Base-by-base conservation (phyloP, 106 monocot species). In the Phalaenopsis equestris region DNA sequence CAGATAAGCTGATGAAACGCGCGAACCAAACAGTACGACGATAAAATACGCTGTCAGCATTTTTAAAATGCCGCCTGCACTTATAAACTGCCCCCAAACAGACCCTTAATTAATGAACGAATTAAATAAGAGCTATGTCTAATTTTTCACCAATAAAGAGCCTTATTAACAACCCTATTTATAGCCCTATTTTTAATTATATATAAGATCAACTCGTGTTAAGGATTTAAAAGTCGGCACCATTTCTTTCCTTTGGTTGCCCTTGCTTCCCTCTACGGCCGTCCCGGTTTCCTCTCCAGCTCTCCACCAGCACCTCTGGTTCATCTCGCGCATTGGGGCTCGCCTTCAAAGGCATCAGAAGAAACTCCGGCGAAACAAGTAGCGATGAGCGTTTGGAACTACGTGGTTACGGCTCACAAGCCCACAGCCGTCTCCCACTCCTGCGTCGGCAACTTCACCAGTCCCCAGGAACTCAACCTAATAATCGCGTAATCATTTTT, bases 351-450 rank as follows among this genome's bases (percentile, higher is more conserved):
- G 45, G 19, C 24, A 15, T 21, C 5, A 7, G 43, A 19, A 49
- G 48, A 49, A 76, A 10, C 36, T 76, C 74, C 43, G 49, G 24
- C 76, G 41, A 76, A 42, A 0, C n/a, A n/a, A 15, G 14, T 30
- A 11, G 3, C 77, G 84, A 98, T 98, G 97, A 98, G 94, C 81
- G 83, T 94, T 82, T 98, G 97, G 97, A 98, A 98, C 83, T 98
- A 98, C 79, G 97, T 94, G 46, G 97, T 98, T 80, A 98, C 97
- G 90, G 97, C 97, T 39, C 97, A 98, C 84, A 98, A 94, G 91
- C 97, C 97, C 52, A 98, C 97, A 48, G 92, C 88, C 87, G 97
- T 94, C 65, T 90, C 94, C 77, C 97, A 98, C 84, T 98, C 97
- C 39, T 91, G 94, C 84, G 97, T 98, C 75, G 97, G 97, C 78